Base-by-base conservation (phyloP, 768 basidiomycete genomes). In the Xerocomellus dryophilus region DNA sequence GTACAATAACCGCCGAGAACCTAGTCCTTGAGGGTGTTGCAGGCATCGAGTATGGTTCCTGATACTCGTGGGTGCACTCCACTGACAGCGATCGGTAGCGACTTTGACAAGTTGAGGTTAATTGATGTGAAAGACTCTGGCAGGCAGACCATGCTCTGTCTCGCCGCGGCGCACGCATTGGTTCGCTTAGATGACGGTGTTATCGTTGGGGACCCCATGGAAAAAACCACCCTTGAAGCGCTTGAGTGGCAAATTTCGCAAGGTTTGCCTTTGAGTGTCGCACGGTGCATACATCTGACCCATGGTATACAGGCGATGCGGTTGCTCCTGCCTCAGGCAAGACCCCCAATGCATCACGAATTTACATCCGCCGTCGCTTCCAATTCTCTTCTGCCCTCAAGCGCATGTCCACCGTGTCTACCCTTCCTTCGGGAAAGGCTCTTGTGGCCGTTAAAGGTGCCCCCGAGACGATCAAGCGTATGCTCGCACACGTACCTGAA, bases 341-440 rank as follows among this genome's bases (percentile, higher is more conserved):
- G 11, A 79, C 83, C 0, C 73, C 82, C 1, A 82, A 85, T 63
- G 77, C 79, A 45, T 79, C 78, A 14, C 76, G 81, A 27, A 73
- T 98, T 47, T 76, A 73, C 43, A 90, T 99, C 61, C 84, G 90
- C 38, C 84, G 97, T 20, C 88, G 96, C 15, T 98, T 94, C 82
- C 97, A 98, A 62, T 99, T 99, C 76, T 97, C 94, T 18, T 97
- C 94, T 2, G 91, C 94, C 1, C 79, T 99, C 44, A 99, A 99
- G 73, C 84, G 97, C 59, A 99, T 99, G 97, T 93, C 92, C 2
- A 98, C 95, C 1, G 76, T 99, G 23, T 82, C 85, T 7, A 82
- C 83, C 2, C 75, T 81, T 36, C 78, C 88, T 6, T 83, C 81
- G 11, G 83, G 83, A 15, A 81, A 77, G 53, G 76, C 80, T 4